Base-by-base conservation (phyloP, 177 flowering plant species). In the Tripterygium wilfordii region DNA sequence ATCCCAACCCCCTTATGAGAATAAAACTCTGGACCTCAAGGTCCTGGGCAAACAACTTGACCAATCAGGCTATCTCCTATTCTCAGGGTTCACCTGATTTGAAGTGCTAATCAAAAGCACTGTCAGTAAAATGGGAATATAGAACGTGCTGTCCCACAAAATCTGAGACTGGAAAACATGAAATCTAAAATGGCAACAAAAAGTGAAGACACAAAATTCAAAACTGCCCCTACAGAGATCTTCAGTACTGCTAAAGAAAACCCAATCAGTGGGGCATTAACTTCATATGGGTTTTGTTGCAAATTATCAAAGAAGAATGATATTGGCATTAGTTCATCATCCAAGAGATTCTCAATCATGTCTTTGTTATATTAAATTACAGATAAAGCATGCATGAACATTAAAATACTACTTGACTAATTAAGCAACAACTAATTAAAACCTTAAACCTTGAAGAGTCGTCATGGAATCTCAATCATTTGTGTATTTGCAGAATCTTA, bases 141-240 rank as follows among this genome's bases (percentile, higher is more conserved):
- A 24, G 48, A 53, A 45, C 22, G 43, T 10, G 29, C 16, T 57
- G 49, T 8, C 62, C 56, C 62, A 58, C 62, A 50, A 35, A 50
- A 58, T 51, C 62, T 51, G 38, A 45, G 12, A 51, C 45, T 36
- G n/a, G 57, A 52, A 33, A 41, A 48, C 37, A 53, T 24, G 54
- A 38, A 60, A 60, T 60, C 51, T 45, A 51, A 14, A 29, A 60
- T 42, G 33, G 45, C 48, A n/a, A 54, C 60, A 47, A 54, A 42
- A 42, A 37, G 15, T 25, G 28, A 41, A 9, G 0, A 27, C 45
- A 10, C 24, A 60, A 46, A 37, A 31, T 32, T 56, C 39, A 31
- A 31, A 47, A 23, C 45, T 47, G 32, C 47, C 53, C 51, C 30
- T 23, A 36, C 28, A 45, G 28, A 52, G 46, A 41, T 42, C 39